Percentiles rank a stretch among this genome's conserved stretches.
Evolutionary conservation across 2,329 filamentous ascomycete genomes (phyloP).

Genomic region (Myriangium duriaei): DNA sequence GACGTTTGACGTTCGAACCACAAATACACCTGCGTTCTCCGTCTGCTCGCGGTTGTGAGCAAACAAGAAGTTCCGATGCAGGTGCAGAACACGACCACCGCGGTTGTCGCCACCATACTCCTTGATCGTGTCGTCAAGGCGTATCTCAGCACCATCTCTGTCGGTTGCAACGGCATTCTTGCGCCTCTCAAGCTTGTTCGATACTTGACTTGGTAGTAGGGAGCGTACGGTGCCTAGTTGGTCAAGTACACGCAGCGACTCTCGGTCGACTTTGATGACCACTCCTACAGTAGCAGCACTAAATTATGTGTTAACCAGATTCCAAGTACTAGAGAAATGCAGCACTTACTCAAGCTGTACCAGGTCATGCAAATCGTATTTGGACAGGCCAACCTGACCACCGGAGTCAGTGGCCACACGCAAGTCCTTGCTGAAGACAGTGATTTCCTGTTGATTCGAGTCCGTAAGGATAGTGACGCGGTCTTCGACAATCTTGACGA

Average conservation of each 20-base stretch:
- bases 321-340: no score
- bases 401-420: slow-evolving; percentile 87
- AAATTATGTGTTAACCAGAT: slow-evolving; percentile 23
- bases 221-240: slow-evolving; percentile 76
- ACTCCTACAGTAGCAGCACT: slow-evolving; percentile 79
- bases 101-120: slow-evolving; percentile 77
- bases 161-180: slow-evolving; percentile 78
- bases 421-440: slow-evolving; percentile 94
- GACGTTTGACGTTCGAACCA: slow-evolving; percentile 73
- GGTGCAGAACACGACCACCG: slow-evolving; percentile 81
- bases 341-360: slow-evolving; percentile 72
- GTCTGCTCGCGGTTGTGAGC: slow-evolving; percentile 70
- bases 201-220: slow-evolving; percentile 80
- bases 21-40: slow-evolving; percentile 83
- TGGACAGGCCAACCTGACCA: slow-evolving; percentile 69
- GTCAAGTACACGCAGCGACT: slow-evolving; percentile 79
- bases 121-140: slow-evolving; percentile 81
- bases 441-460: slow-evolving; percentile 84
- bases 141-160: slow-evolving; percentile 83
- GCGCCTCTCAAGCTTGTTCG: slow-evolving; percentile 73
- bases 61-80: slow-evolving; percentile 87
- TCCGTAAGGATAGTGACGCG: slow-evolving; percentile 87
- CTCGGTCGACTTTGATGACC: slow-evolving; percentile 88
- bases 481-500: slow-evolving; percentile 86
- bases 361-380: slow-evolving; percentile 84